Evolutionary conservation across 768 basidiomycete species (phyloP), one percentile per base, ranked within the genome.

Genomic region (Pleurotus pulmonarius): DNA sequence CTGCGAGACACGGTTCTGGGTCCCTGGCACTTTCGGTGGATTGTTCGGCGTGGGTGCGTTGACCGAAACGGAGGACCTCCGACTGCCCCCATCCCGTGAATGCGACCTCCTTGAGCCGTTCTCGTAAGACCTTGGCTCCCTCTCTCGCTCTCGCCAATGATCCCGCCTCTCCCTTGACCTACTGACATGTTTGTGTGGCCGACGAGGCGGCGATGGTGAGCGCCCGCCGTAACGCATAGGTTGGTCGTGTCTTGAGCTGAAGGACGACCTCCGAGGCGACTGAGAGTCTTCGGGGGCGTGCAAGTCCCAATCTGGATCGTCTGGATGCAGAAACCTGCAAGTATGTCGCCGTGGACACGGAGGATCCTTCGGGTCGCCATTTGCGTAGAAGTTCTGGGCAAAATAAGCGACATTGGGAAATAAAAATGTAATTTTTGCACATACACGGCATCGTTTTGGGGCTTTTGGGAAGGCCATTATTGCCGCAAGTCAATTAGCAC

Each of bases 251-350:
- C 34, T 15, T 13, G 26, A 18, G 7, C 11, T 53, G 51, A 38
- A 53, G 7, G 38, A 18, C 2, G 51, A 53, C 39, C 20, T 25
- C n/a, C 49, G 49, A 6, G 24, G 49, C 20, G 24, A 25, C 3
- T 49, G 47, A 15, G 34, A 9, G 51, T 37, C 18, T 40, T 24
- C 15, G 39, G 25, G 12, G 48, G 38, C 22, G 34, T 34, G 11
- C 11, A 34, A 38, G 15, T 5, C 16, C 51, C 51, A 53, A n/a
- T 53, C 38, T 16, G 51, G 51, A 29, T 53, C 51, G 13, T 39
- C 39, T 39, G 51, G 51, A n/a, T 53, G 51, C 11, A 38, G 22
- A 22, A 18, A 53, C 24, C 39, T n/a, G 51, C 51, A 53, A 39
- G 4, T 40, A 11, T 18, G 20, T 4, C 7, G 8, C n/a, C 38